Evolutionary conservation across 352 stramenopile species (phyloP).

Genomic region (Plasmopara viticola): DNA sequence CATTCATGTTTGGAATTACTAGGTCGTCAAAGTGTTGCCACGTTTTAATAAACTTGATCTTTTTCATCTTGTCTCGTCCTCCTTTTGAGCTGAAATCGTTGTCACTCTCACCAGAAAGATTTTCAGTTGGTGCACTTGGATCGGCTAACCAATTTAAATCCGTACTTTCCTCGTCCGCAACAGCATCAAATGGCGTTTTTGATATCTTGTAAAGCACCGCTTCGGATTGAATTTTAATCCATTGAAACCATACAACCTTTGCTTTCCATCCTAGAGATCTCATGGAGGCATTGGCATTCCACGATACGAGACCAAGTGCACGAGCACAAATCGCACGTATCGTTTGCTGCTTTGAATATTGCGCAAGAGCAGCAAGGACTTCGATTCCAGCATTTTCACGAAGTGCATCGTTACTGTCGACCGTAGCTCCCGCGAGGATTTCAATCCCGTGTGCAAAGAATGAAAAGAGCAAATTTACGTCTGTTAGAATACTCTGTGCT

Average conservation of each 20-base stretch:
- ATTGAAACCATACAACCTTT: constrained; percentile 58
- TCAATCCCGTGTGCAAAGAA: constrained; percentile 65
- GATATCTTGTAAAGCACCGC: constrained; percentile 28
- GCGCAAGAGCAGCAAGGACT: constrained; percentile 40
- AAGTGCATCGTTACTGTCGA: constrained; percentile 41
- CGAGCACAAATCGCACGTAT: constrained; percentile 44
- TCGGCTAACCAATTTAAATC: constrained; percentile 62
- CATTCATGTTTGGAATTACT: constrained; percentile 35
- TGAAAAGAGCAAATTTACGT: constrained; percentile 54
- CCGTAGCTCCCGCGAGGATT: constrained; percentile 43
- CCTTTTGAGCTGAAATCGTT: constrained; percentile 21
- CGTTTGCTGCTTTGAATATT: constrained; percentile 28
- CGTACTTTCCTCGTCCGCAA: constrained; percentile 27
- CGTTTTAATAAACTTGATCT: constrained; percentile 40
- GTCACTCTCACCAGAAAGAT: constrained; percentile 36
- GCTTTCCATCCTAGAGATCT: constrained; percentile 58
- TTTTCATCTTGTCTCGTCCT: constrained; percentile 30
- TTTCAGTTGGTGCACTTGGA: constrained; percentile 19
- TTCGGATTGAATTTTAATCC: constrained; percentile 35
- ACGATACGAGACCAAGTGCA: constrained; percentile 51
- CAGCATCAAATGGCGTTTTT: constrained; percentile 41
- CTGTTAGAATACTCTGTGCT: constrained; percentile 54
- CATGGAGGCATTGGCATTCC: constrained; percentile 59
- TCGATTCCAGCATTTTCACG: constrained; percentile 59
- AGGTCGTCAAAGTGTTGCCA: constrained; percentile 52